Evolutionary conservation across 2,329 filamentous ascomycete genomes (phyloP).

Genomic region (Penicillium hordei): DNA sequence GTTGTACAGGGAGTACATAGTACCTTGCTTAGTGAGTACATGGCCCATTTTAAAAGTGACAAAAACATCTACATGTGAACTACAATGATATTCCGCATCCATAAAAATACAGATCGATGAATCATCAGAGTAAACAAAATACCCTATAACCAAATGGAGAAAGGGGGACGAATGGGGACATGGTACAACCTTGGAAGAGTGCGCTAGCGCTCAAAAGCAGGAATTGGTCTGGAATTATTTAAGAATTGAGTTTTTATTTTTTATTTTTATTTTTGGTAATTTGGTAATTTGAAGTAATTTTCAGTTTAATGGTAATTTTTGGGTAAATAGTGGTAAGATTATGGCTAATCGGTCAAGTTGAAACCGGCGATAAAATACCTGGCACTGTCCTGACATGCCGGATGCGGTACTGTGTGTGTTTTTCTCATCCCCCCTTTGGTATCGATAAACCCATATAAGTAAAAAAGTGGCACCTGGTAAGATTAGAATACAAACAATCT

Average conservation of each 20-base stretch:
- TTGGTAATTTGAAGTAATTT: not conserved
- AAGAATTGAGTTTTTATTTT: not conserved
- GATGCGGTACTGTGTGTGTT: constrained; percentile 25
- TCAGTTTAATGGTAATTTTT: not conserved
- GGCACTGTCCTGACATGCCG: constrained; percentile 6
- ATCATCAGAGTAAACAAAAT: not conserved
- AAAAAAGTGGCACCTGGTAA: constrained; percentile 19
- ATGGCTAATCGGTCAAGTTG: not conserved
- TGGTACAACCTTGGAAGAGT: not conserved
- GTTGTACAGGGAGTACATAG: not conserved
- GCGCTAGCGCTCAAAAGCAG: constrained; percentile 13
- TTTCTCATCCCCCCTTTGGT: constrained; percentile 12
- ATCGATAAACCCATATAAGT: constrained; percentile 8
- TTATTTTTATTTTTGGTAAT: not conserved
- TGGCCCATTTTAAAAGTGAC: not conserved
- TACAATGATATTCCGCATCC: not conserved
- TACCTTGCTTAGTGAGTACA: constrained; percentile 5
- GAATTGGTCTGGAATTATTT: constrained; percentile 9
- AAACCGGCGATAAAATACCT: constrained; percentile 3
- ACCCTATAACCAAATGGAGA: constrained; percentile 10
- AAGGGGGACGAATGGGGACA: constrained; percentile 10
- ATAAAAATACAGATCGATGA: not conserved
- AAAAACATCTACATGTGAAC: not conserved
- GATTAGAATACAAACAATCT: constrained; percentile 21
- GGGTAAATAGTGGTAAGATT: not conserved